Evolutionary conservation across 495 filamentous ascomycete genomes (phyloP).

Genomic region (Penicillium diatomitis): DNA sequence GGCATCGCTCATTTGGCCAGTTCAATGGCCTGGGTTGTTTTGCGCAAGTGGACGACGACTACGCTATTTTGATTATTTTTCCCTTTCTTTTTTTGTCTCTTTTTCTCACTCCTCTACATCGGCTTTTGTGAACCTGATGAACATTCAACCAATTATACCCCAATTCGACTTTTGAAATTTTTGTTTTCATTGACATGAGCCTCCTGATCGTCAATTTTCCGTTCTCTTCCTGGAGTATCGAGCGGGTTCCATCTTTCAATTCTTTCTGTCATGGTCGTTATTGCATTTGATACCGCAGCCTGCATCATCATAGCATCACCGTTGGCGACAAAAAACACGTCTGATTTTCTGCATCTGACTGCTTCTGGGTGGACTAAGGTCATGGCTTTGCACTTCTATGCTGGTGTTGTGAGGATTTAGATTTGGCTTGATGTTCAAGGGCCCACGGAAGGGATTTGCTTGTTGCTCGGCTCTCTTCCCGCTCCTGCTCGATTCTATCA

Average conservation of each 20-base stretch:
- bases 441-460: too few species aligned
- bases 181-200: not conserved
- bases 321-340: too few species aligned
- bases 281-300: not conserved
- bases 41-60: too few species aligned
- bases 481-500: not conserved
- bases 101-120: not conserved
- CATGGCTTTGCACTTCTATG: too few species aligned
- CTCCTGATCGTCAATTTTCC: conserved; percentile 1
- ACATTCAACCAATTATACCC: conserved; percentile 23
- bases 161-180: conserved; percentile 1
- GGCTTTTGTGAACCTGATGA: not conserved
- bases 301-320: not conserved
- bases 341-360: not conserved
- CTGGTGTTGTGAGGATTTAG: too few species aligned
- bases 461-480: not conserved
- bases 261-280: not conserved
- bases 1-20: too few species aligned
- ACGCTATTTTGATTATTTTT: too few species aligned
- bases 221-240: conserved; percentile 6
- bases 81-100: not conserved
- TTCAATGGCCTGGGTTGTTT: too few species aligned
- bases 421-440: not conserved
- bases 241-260: not conserved
- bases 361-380: not conserved